phyloP scores from a whole-genome alignment of 805 yeast genomes.

The Yamadazyma ubonensis region DNA sequence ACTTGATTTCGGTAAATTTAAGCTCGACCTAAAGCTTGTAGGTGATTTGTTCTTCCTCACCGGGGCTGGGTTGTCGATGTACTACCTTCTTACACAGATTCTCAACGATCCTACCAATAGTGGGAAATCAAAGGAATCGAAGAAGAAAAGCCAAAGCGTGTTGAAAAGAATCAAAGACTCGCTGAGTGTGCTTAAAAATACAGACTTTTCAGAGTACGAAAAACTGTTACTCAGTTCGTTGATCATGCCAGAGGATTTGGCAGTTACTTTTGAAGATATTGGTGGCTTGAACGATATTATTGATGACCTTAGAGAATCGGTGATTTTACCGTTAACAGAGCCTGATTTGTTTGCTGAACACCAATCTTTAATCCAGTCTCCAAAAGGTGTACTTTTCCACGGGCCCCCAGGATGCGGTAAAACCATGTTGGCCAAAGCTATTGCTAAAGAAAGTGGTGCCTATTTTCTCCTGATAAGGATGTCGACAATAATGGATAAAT shows the following conservation, averaged over 20 bases:
- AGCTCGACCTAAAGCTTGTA: constrained; percentile 38
- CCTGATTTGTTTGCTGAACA: constrained; percentile 75
- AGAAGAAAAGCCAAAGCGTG: constrained; percentile 56
- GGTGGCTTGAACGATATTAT: constrained; percentile 86
- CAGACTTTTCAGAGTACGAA: constrained; percentile 72
- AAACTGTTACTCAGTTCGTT: constrained; percentile 72
- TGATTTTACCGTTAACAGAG: constrained; percentile 73
- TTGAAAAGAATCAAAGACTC: constrained; percentile 37
- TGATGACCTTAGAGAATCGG: constrained; percentile 84
- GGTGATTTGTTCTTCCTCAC: constrained; percentile 44
- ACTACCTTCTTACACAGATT: constrained; percentile 53
- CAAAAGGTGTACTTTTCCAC: constrained; percentile 87
- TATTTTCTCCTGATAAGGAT: constrained; percentile 86
- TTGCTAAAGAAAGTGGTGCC: constrained; percentile 90
- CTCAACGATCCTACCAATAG: constrained; percentile 31
- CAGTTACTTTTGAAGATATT: constrained; percentile 72
- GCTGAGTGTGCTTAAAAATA: constrained; percentile 56
- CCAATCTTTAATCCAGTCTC: constrained; percentile 74
- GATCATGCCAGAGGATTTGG: constrained; percentile 80
- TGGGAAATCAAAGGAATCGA: constrained; percentile 53
- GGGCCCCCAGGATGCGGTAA: constrained; percentile 99
- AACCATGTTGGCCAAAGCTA: constrained; percentile 94
- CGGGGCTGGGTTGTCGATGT: constrained; percentile 69
- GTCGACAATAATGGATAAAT: constrained; percentile 94
- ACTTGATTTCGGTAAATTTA: constrained; percentile 37